Evolutionary conservation across 2,329 filamentous ascomycete species (phyloP).

Genomic region (Teratosphaeria gauchensis): DNA sequence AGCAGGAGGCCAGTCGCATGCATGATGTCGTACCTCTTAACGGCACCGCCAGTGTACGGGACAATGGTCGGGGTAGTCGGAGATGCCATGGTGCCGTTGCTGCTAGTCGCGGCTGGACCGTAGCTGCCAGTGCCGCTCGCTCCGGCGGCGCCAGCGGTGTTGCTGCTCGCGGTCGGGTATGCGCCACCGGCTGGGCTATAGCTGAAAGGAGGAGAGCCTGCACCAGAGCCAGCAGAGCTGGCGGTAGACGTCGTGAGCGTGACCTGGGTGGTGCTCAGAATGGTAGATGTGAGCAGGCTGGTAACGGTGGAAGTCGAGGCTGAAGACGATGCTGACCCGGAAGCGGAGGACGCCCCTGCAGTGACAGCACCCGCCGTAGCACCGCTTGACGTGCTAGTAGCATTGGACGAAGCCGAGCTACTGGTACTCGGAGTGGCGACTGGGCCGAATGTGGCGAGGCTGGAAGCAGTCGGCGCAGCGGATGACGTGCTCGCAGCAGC

Average conservation of each 20-base stretch:
- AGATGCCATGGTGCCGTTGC: not conserved
- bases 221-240: not conserved
- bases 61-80: not conserved
- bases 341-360: not conserved
- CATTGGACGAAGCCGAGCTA: not conserved
- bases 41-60: not conserved
- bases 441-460: not conserved
- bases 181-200: not conserved
- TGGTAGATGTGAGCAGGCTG: not conserved
- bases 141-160: not conserved
- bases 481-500: not conserved
- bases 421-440: not conserved
- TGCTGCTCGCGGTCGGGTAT: not conserved
- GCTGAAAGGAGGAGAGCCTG: not conserved
- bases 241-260: not conserved
- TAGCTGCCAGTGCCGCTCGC: not conserved
- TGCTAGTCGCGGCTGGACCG: not conserved
- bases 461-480: not conserved
- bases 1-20: not conserved
- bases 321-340: not conserved
- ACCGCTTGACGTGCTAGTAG: not conserved
- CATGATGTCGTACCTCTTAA: not conserved
- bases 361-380: not conserved
- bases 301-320: not conserved
- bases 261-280: not conserved